Conservation (phyloP, 2,329 filamentous ascomycete genomes). For the Rhexocercosporidium sp. region DNA sequence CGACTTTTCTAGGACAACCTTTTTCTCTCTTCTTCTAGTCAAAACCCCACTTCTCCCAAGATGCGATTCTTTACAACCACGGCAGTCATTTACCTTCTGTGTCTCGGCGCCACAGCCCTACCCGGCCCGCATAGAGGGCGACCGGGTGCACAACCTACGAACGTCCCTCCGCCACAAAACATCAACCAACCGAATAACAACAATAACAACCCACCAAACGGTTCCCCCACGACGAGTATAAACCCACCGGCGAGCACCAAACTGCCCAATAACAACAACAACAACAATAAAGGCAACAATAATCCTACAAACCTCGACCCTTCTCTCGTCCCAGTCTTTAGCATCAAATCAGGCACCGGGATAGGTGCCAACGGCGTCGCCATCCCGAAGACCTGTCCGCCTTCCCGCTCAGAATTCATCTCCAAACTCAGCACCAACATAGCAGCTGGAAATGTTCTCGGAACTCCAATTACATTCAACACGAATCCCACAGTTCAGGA, state of each 20-base stretch:
- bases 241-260: not conserved
- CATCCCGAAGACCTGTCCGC: conserved; percentile 25
- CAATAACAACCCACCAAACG: not conserved
- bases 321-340: conserved; percentile 25
- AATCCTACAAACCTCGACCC: conserved; percentile 12
- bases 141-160: not conserved
- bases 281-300: conserved; percentile 1
- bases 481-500: conserved; percentile 18
- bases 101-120: not conserved
- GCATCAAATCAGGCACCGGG: conserved; percentile 22
- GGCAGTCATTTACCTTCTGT: conserved; percentile 6
- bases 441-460: conserved; percentile 30
- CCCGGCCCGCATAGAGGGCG: not conserved
- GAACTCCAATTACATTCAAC: conserved; percentile 25
- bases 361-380: conserved; percentile 25
- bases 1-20: not conserved
- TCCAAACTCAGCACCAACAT: conserved; percentile 22
- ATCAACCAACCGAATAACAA: not conserved
- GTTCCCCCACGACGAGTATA: not conserved
- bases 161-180: not conserved
- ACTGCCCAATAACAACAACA: not conserved
- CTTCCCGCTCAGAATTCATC: conserved; percentile 23
- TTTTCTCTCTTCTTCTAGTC: not conserved
- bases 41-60: not conserved
- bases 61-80: conserved; percentile 10